A percentile compares a stretch with the other conserved stretches of the same genome.
These are phyloP conservation scores for Psilocybe azurescens DNA, from an alignment of 768 basidiomycete genomes.

Conservation along the genomic window DNA sequence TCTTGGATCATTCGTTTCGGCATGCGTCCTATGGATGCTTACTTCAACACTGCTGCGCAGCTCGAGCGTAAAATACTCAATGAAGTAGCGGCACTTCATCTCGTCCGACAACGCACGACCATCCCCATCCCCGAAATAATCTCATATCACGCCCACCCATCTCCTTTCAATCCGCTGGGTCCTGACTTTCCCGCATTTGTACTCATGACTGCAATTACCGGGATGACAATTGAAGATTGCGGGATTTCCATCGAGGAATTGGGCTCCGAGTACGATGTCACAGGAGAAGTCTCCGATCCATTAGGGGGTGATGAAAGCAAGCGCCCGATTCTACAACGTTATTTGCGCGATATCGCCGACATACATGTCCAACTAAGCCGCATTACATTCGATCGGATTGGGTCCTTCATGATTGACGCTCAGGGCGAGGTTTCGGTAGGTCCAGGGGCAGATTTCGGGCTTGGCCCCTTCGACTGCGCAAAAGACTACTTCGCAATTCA, in stretches of 20 bases:
- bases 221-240: conserved; percentile 46
- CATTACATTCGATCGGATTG: conserved; percentile 45
- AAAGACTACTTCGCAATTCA: conserved; percentile 44
- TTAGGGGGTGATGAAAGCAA: conserved; percentile 39
- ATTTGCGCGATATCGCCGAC: conserved; percentile 45
- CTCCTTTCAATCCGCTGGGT: conserved; percentile 41
- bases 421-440: conserved; percentile 41
- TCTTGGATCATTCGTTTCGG: conserved; percentile 50
- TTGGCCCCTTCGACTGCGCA: conserved; percentile 45
- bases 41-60: conserved; percentile 47
- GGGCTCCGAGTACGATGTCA: conserved; percentile 24
- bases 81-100: conserved; percentile 46
- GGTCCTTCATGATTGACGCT: conserved; percentile 41
- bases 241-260: conserved; percentile 42
- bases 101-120: conserved; percentile 44
- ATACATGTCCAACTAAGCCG: conserved; percentile 45
- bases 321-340: conserved; percentile 40
- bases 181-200: conserved; percentile 45
- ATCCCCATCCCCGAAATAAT: conserved; percentile 46
- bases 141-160: conserved; percentile 39
- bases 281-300: conserved; percentile 30
- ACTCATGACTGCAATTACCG: conserved; percentile 45
- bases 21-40: conserved; percentile 44
- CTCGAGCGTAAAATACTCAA: conserved; percentile 49
- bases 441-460: conserved; percentile 46